Evolutionary conservation across 768 basidiomycete species (phyloP).

Genomic region (Termitomyces sp.): DNA sequence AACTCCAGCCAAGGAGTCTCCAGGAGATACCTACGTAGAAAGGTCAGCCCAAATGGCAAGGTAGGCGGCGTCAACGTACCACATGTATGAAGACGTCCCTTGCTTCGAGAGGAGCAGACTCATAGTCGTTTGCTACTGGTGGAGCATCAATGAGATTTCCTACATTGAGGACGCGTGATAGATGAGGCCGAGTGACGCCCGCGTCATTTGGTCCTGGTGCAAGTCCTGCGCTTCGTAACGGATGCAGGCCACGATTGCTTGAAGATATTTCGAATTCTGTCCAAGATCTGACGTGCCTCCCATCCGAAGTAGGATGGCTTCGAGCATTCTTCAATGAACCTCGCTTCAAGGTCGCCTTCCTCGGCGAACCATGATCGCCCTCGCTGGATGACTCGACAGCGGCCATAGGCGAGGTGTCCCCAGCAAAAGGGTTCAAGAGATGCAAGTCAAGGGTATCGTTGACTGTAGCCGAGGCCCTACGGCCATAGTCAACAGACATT

Average conservation of each 20-base stretch:
- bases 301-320: not conserved
- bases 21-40: constrained; percentile 54
- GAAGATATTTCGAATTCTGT: constrained; percentile 20
- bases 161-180: constrained; percentile 23
- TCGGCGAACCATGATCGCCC: constrained; percentile 1
- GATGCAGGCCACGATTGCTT: constrained; percentile 19
- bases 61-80: constrained; percentile 33
- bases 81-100: constrained; percentile 60
- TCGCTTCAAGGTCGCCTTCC: not conserved
- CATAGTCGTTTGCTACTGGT: constrained; percentile 15
- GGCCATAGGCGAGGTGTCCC: constrained; percentile 2
- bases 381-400: constrained; percentile 1
- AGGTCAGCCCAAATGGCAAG: not conserved
- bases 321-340: not conserved
- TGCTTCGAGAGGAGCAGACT: constrained; percentile 31
- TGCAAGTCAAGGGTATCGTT: constrained; percentile 12
- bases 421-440: constrained; percentile 16
- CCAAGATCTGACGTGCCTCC: constrained; percentile 22
- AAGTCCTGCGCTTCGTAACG: constrained; percentile 27
- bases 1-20: constrained; percentile 84
- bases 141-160: constrained; percentile 29
- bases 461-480: constrained; percentile 13
- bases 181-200: constrained; percentile 28
- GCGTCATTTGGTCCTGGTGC: constrained; percentile 23
- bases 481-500: constrained; percentile 17